phyloP scores from a whole-genome alignment of 768 basidiomycete genomes.

The Lentinula detonsa region DNA sequence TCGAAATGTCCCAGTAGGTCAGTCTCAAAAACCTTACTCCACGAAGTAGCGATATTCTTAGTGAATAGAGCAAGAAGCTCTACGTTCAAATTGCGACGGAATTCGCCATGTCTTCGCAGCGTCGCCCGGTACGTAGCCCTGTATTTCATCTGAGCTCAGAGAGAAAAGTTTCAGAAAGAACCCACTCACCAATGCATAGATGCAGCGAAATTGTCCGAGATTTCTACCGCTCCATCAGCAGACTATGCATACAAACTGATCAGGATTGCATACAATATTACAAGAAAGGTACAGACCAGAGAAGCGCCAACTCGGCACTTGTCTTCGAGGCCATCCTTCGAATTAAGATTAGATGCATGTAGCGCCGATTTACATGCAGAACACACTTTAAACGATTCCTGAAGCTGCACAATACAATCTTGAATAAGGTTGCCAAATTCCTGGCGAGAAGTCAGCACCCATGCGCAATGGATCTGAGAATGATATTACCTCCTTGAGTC shows the following conservation, averaged over 20 bases:
- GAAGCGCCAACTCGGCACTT: constrained; percentile 48
- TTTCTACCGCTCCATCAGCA: constrained; percentile 38
- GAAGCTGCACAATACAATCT: constrained; percentile 37
- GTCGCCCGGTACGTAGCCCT: constrained; percentile 22
- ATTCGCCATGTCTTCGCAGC: constrained; percentile 49
- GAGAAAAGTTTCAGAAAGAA: background rate
- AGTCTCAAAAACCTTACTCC: constrained; percentile 55
- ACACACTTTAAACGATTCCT: constrained; percentile 18
- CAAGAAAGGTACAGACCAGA: constrained; percentile 28
- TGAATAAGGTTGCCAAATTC: constrained; percentile 42
- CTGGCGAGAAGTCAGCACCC: constrained; percentile 19
- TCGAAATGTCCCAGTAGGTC: constrained; percentile 50
- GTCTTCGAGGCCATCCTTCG: constrained; percentile 47
- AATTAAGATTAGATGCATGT: constrained; percentile 22
- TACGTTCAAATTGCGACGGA: constrained; percentile 53
- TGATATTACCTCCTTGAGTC: constrained; percentile 30
- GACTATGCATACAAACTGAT: constrained; percentile 18
- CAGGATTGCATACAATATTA: background rate
- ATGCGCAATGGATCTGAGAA: background rate
- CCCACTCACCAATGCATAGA: constrained; percentile 57
- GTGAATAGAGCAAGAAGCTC: constrained; percentile 55
- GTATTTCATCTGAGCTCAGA: background rate
- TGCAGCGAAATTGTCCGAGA: constrained; percentile 41
- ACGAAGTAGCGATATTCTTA: constrained; percentile 49
- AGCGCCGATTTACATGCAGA: background rate